A percentile compares a stretch with the other conserved stretches of the same genome.
These are phyloP conservation scores for Plectosphaerella cucumerina DNA, from an alignment of 2,329 filamentous ascomycete species.

Conservation along the genomic window DNA sequence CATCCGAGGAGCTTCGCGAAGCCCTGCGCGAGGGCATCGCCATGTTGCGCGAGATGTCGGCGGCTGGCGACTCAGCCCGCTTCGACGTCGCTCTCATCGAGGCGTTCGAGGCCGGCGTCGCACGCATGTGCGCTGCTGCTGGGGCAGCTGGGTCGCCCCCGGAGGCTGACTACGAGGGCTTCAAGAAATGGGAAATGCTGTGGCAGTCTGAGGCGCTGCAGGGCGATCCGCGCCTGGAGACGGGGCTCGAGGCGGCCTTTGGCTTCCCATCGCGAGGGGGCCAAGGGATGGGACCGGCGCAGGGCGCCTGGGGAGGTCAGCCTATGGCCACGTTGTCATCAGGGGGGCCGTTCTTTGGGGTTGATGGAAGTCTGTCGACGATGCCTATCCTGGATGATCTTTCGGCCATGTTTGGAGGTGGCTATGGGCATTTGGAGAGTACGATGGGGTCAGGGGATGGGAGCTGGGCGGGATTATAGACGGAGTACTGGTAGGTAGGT, in stretches of 20 bases:
- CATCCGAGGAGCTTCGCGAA: slow-evolving; percentile 34
- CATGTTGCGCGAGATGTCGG: slow-evolving; percentile 49
- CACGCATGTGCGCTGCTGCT: slow-evolving; percentile 37
- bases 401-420: slow-evolving; percentile 10
- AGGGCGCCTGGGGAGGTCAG: neutral
- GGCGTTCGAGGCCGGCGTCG: slow-evolving; percentile 43
- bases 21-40: slow-evolving; percentile 43
- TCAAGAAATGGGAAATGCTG: slow-evolving; percentile 28
- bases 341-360: slow-evolving; percentile 27
- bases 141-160: slow-evolving; percentile 15
- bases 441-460: slow-evolving; percentile 2
- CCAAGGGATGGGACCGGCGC: neutral
- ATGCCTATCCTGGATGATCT: slow-evolving; percentile 34
- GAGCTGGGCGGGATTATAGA: neutral
- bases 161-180: slow-evolving; percentile 46
- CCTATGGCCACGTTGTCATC: slow-evolving; percentile 19
- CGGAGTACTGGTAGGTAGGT: no score
- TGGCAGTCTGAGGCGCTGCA: slow-evolving; percentile 33
- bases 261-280: slow-evolving; percentile 8
- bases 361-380: slow-evolving; percentile 30
- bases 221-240: slow-evolving; percentile 20
- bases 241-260: slow-evolving; percentile 4
- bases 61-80: slow-evolving; percentile 46
- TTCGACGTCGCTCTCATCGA: slow-evolving; percentile 50
- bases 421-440: slow-evolving; percentile 2